phyloP scores from a whole-genome alignment of 768 basidiomycete genomes.

The Suillus spraguei region DNA sequence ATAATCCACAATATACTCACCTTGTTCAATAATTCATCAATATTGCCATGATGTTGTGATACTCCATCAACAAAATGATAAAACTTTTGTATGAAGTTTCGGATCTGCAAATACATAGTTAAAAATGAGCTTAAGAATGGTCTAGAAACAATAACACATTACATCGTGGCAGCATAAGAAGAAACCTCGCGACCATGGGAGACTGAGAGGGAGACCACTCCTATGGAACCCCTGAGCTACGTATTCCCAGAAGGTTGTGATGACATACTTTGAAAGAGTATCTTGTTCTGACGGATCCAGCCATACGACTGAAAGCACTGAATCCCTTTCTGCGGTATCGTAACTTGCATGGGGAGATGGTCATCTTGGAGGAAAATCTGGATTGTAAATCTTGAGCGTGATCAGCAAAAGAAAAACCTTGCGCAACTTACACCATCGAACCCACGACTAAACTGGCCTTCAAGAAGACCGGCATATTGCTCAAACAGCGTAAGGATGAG shows the following conservation, averaged over 20 bases:
- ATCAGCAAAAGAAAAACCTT: not conserved
- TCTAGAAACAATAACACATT: conserved; percentile 12
- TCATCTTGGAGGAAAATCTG: conserved; percentile 89
- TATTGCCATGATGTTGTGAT: conserved; percentile 86
- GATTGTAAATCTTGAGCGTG: conserved; percentile 6
- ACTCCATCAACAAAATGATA: conserved; percentile 97
- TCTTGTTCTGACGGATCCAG: conserved; percentile 67
- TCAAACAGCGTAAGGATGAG: conserved; percentile 90
- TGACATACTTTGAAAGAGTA: conserved; percentile 52
- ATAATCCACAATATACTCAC: conserved; percentile 41
- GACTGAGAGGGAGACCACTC: conserved; percentile 60
- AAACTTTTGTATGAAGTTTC: conserved; percentile 90
- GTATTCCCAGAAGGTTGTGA: conserved; percentile 7
- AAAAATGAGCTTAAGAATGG: not conserved
- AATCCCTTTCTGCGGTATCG: conserved; percentile 63
- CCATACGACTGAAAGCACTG: conserved; percentile 84
- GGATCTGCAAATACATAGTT: conserved; percentile 53
- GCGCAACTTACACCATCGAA: conserved; percentile 71
- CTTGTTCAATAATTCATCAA: conserved; percentile 89
- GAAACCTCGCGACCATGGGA: conserved; percentile 97
- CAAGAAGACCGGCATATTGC: conserved; percentile 81
- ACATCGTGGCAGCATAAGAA: conserved; percentile 93
- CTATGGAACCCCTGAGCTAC: conserved; percentile 39
- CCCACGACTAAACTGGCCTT: conserved; percentile 75
- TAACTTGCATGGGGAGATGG: conserved; percentile 82